Base-by-base conservation (phyloP, 345 rosid species). In the Gossypioides kirkii region DNA sequence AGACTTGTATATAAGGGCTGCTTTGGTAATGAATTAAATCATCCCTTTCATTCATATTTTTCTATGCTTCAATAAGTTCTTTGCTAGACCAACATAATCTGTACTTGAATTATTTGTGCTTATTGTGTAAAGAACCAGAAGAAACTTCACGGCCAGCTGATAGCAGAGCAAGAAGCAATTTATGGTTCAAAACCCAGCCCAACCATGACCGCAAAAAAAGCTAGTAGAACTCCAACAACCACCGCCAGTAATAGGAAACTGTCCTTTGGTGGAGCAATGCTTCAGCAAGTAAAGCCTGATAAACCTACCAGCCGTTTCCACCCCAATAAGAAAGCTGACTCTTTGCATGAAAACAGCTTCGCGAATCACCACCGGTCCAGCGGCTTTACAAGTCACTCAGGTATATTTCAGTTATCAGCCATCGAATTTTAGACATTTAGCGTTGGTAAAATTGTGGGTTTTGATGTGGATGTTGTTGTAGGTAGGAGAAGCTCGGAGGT, bases 141-240 rank as follows among this genome's bases (percentile, higher is more conserved):
- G 84, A 91, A 80, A 79, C 84, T 82, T 64, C 84, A 89, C 61
- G 94, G 77, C 49, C 92, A 85, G 77, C 80, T 80, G 61, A 84
- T 84, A 32, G 86, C 87, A 60, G 88, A 88, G 64, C 86, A 90
- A 79, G 91, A 90, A 77, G 81, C 86, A 13, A 77, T 79, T 32
- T 86, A 80, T 70, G 90, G 95, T 41, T 83, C 93, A 59, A 88
- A 86, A 84, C 88, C 85, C 26, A 88, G 93, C 74, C 93, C 95
- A 50, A 71, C 73, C 53, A 83, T 83, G 71, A 85, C 91, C 42
- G 85, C 76, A 47, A 87, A 72, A 80, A 91, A 88, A 77, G 69
- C 76, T 73, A 12, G 82, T 32, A 80, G 82, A 87, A 60, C 79
- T 73, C 77, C 86, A 56, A 65, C 71, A 17, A 76, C 73, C 70